Conservation (phyloP, 371 early-diverging fungal species). For the Actinomortierella wolfii region DNA sequence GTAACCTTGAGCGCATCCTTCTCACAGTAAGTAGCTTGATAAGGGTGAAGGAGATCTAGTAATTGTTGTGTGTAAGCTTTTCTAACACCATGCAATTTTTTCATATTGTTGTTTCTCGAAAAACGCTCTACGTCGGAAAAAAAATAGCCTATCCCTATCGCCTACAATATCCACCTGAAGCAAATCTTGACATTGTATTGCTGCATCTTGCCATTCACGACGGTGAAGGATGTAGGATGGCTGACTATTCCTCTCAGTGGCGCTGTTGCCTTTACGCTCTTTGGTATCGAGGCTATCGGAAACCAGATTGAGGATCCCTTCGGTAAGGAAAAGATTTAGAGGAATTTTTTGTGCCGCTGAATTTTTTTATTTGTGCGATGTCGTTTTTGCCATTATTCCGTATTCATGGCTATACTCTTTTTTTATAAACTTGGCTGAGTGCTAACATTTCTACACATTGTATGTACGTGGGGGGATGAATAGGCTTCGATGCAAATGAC, state of each 20-base stretch:
- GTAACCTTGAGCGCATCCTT: constrained; percentile 76
- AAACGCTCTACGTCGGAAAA: too few species aligned
- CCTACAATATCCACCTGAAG: constrained; percentile 79
- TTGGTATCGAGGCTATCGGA: constrained; percentile 76
- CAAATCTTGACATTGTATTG: constrained; percentile 73
- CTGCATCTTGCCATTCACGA: constrained; percentile 71
- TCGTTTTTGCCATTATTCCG: background rate
- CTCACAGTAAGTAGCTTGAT: constrained; percentile 49
- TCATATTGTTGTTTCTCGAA: too few species aligned
- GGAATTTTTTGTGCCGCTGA: background rate
- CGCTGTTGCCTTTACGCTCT: constrained; percentile 69
- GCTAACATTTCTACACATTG: too few species aligned
- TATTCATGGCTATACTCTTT: background rate
- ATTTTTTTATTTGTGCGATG: constrained; percentile 8
- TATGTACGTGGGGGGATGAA: too few species aligned
- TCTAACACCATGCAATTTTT: too few species aligned
- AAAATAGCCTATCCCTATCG: constrained; percentile 74
- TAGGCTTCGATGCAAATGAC: constrained; percentile 50
- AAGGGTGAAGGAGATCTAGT: too few species aligned
- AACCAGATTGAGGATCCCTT: constrained; percentile 70
- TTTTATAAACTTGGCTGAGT: too few species aligned
- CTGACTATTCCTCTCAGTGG: constrained; percentile 64
- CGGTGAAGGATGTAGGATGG: constrained; percentile 58
- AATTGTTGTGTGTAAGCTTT: too few species aligned
- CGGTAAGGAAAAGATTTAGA: constrained; percentile 46